Conservation (phyloP, 1,284 basidiomycete species). For the Earliella scabrosa region DNA sequence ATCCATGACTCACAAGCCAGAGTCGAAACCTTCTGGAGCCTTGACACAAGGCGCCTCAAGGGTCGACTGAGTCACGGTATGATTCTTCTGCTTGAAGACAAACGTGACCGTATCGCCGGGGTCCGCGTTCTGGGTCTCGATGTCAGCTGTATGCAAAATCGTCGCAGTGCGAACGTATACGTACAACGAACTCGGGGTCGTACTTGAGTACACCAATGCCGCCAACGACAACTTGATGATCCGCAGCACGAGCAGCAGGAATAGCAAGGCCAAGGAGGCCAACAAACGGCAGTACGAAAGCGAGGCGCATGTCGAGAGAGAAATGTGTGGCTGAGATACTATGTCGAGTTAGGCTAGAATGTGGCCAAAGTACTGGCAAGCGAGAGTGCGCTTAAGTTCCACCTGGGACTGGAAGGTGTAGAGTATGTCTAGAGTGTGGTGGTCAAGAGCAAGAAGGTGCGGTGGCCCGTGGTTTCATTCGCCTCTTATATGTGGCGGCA, state of each 20-base stretch:
- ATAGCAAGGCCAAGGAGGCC: constrained; percentile 32
- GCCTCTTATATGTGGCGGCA: constrained; percentile 8
- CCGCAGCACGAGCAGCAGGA: constrained; percentile 36
- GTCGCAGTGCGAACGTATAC: constrained; percentile 27
- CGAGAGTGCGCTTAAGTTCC: no score
- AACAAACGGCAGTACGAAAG: constrained; percentile 19
- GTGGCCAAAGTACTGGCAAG: neutral
- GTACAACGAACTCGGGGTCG: constrained; percentile 50
- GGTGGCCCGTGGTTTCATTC: neutral
- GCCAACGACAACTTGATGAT: constrained; percentile 55
- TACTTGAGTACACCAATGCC: constrained; percentile 50
- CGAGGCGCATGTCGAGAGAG: constrained; percentile 3
- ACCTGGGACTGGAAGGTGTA: neutral
- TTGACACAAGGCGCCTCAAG: constrained; percentile 53
- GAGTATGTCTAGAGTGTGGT: constrained; percentile 8
- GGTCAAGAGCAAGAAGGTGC: constrained; percentile 2
- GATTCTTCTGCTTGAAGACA: constrained; percentile 63
- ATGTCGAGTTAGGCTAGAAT: no score
- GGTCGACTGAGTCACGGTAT: constrained; percentile 65
- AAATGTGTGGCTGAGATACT: neutral
- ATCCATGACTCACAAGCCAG: constrained; percentile 52
- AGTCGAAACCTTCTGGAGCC: constrained; percentile 52
- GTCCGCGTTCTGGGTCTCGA: constrained; percentile 43
- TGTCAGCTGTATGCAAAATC: neutral
- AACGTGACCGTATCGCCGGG: constrained; percentile 56